Evolutionary conservation across 1,284 basidiomycete species (phyloP).

Genomic region (Mixia osmundae): DNA sequence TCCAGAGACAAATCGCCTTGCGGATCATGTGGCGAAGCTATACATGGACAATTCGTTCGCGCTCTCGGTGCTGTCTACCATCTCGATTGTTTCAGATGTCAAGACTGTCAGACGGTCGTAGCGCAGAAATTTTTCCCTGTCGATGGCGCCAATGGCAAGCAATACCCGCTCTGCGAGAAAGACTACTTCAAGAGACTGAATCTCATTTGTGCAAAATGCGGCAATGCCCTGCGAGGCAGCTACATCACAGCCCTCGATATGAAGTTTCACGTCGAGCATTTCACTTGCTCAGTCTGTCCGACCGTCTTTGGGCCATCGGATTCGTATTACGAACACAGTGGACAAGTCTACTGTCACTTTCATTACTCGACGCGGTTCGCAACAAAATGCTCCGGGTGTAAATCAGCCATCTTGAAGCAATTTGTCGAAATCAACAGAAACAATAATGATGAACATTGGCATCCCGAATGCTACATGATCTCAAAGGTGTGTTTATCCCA

Average conservation of each 20-base stretch:
- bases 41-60: conserved; percentile 55
- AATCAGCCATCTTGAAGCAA: conserved; percentile 95
- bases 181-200: conserved; percentile 93
- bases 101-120: conserved; percentile 93
- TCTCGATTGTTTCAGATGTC: conserved; percentile 88
- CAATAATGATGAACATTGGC: conserved; percentile 96
- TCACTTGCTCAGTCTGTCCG: conserved; percentile 90
- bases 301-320: conserved; percentile 93
- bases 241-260: conserved; percentile 98
- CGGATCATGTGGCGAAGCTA: conserved; percentile 15
- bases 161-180: conserved; percentile 82
- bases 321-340: conserved; percentile 95
- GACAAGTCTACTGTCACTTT: conserved; percentile 87
- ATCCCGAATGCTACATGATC: conserved; percentile 99
- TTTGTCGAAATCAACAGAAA: conserved; percentile 99
- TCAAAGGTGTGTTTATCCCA: conserved; percentile 99
- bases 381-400: conserved; percentile 93
- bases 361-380: conserved; percentile 97
- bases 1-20: conserved; percentile 8
- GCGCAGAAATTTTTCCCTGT: conserved; percentile 98
- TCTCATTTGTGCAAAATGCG: conserved; percentile 89
- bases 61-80: conserved; percentile 88
- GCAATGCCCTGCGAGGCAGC: conserved; percentile 75
- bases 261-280: conserved; percentile 99
- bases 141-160: conserved; percentile 58